Evolutionary conservation across 2,329 filamentous ascomycete species (phyloP).

Genomic region (Diaporthe sp.): DNA sequence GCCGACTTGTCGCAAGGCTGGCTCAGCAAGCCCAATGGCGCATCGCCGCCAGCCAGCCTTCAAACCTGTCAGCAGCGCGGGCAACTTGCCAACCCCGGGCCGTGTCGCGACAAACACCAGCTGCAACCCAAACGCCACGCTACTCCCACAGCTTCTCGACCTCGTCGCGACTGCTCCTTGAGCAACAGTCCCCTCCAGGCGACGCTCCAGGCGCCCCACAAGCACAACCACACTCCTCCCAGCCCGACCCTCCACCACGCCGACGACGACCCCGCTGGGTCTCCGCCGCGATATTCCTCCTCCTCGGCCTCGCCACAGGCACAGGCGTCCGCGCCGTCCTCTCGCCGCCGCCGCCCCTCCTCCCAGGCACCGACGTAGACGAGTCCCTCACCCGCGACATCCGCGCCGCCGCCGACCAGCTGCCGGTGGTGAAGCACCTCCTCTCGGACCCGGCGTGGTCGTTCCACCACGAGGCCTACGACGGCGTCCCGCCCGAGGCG

Average conservation of each 20-base stretch:
- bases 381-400: constrained; percentile 55
- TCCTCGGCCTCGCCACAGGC: constrained; percentile 57
- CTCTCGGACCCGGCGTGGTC: constrained; percentile 54
- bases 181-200: background rate
- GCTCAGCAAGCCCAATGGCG: constrained; percentile 23
- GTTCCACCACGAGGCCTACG: constrained; percentile 36
- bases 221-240: background rate
- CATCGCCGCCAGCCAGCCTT: background rate
- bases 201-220: background rate
- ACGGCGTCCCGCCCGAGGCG: background rate
- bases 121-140: background rate
- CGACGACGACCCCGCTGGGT: constrained; percentile 45
- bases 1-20: constrained; percentile 12
- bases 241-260: constrained; percentile 31
- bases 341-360: constrained; percentile 57
- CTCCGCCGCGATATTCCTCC: constrained; percentile 54
- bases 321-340: constrained; percentile 56
- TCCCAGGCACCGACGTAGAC: constrained; percentile 57
- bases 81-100: background rate
- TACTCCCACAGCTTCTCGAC: constrained; percentile 22
- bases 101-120: background rate
- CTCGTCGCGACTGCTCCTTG: background rate
- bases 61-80: background rate
- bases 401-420: constrained; percentile 56
- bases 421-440: constrained; percentile 63